These are phyloP conservation scores for Peniophora sp. DNA, from an alignment of 1,284 basidiomycete species.

Conservation along the genomic window DNA sequence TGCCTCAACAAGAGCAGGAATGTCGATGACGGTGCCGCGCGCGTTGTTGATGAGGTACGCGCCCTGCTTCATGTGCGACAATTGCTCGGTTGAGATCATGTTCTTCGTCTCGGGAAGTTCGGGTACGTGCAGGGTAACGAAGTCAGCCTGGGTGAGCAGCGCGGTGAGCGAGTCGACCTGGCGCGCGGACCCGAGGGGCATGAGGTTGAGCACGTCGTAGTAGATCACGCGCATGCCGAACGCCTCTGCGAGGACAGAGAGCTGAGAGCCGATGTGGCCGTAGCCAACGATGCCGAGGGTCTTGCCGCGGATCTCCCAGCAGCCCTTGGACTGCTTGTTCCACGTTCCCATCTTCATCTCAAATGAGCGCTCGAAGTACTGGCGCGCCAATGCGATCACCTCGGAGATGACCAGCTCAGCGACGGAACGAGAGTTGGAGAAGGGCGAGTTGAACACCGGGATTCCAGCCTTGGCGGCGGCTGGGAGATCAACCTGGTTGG, in stretches of 20 bases:
- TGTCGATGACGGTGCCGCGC: slow-evolving; percentile 91
- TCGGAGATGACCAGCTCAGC: slow-evolving; percentile 97
- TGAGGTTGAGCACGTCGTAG: slow-evolving; percentile 93
- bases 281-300: slow-evolving; percentile 98
- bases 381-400: slow-evolving; percentile 90
- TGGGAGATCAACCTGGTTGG: slow-evolving; percentile 93
- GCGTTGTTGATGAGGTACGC: slow-evolving; percentile 98
- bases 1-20: slow-evolving; percentile 81
- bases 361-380: slow-evolving; percentile 82
- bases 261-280: slow-evolving; percentile 97
- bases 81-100: slow-evolving; percentile 79
- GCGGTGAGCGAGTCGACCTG: slow-evolving; percentile 82
- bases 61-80: slow-evolving; percentile 92
- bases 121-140: slow-evolving; percentile 94
- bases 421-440: slow-evolving; percentile 98
- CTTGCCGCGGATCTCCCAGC: slow-evolving; percentile 98
- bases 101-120: slow-evolving; percentile 94
- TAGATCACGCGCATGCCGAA: slow-evolving; percentile 97
- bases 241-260: slow-evolving; percentile 94
- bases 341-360: slow-evolving; percentile 90
- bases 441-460: slow-evolving; percentile 99
- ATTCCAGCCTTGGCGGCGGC: slow-evolving; percentile 87
- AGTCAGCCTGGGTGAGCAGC: slow-evolving; percentile 81
- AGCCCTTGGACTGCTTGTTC: slow-evolving; percentile 99
- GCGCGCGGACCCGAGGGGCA: slow-evolving; percentile 93